phyloP scores from a whole-genome alignment of 257 asterid genomes.

The Nyctanthes arbortristis region DNA sequence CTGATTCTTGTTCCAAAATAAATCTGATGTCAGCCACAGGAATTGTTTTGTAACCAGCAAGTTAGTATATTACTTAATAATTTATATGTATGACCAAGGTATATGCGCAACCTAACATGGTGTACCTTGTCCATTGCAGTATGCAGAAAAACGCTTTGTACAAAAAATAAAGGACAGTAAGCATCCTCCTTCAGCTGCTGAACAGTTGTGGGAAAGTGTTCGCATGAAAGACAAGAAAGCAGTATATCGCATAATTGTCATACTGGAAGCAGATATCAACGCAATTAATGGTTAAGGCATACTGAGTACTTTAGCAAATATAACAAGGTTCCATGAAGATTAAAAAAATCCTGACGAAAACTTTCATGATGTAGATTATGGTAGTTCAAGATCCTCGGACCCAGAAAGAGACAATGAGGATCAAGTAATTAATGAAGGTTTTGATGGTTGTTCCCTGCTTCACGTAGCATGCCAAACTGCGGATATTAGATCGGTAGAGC shows the following conservation, averaged over 20 bases:
- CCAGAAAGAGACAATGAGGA: slow-evolving; percentile 37
- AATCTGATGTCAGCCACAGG: not conserved
- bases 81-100: not conserved
- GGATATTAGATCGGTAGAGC: slow-evolving; percentile 88
- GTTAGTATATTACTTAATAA: not conserved
- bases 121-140: slow-evolving; percentile 45
- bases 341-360: slow-evolving; percentile 31
- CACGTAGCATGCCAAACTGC: slow-evolving; percentile 93
- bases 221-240: slow-evolving; percentile 70
- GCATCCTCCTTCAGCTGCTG: slow-evolving; percentile 55
- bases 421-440: slow-evolving; percentile 38
- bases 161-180: slow-evolving; percentile 53
- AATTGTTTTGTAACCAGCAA: not conserved
- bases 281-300: slow-evolving; percentile 60
- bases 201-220: slow-evolving; percentile 82
- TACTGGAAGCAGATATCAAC: slow-evolving; percentile 66
- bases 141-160: slow-evolving; percentile 72
- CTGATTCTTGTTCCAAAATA: not conserved
- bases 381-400: slow-evolving; percentile 38
- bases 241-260: slow-evolving; percentile 77
- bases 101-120: slow-evolving; percentile 23
- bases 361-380: slow-evolving; percentile 32
- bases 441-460: slow-evolving; percentile 76
- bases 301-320: slow-evolving; percentile 34
- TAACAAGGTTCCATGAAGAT: slow-evolving; percentile 38